phyloP scores from a whole-genome alignment of 768 basidiomycete genomes.

The Infundibulicybe gibba region DNA sequence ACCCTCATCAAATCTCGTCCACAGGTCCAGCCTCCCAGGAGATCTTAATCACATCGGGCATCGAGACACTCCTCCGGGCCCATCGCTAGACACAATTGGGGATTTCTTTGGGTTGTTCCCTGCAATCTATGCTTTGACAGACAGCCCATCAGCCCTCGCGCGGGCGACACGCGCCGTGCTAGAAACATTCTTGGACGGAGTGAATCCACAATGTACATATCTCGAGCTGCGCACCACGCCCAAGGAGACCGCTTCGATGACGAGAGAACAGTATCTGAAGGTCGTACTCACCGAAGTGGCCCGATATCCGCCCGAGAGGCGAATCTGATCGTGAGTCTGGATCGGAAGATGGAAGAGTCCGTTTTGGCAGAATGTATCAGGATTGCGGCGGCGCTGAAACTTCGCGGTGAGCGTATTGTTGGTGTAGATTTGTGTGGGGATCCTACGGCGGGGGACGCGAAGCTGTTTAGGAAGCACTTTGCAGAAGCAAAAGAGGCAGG shows the following conservation, averaged over 20 bases:
- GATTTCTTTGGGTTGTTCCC: conserved; percentile 79
- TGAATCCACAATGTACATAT: conserved; percentile 56
- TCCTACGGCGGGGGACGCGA: conserved; percentile 59
- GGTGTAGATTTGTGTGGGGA: conserved; percentile 83
- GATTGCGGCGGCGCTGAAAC: conserved; percentile 51
- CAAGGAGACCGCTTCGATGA: conserved; percentile 54
- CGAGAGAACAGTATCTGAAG: conserved; percentile 54
- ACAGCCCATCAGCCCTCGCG: conserved; percentile 50
- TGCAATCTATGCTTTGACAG: conserved; percentile 74
- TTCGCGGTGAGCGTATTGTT: conserved; percentile 59
- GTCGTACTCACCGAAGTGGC: conserved; percentile 66
- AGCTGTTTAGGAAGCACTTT: conserved; percentile 47
- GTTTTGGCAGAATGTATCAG: conserved; percentile 54
- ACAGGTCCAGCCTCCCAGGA: conserved; percentile 11
- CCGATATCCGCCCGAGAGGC: conserved; percentile 46
- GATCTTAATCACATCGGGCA: conserved; percentile 18
- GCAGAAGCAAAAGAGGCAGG: conserved; percentile 53
- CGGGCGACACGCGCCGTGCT: conserved; percentile 66
- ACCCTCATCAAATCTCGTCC: conserved; percentile 9
- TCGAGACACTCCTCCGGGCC: conserved; percentile 36
- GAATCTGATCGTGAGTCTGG: conserved; percentile 74
- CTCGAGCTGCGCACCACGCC: conserved; percentile 87
- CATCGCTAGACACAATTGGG: conserved; percentile 46
- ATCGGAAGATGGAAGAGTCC: conserved; percentile 57
- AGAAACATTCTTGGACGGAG: conserved; percentile 50